Evolutionary conservation across 140 eudicot species (phyloP), one percentile per base, ranked within the genome.

Genomic region (Flaveria floridana): DNA sequence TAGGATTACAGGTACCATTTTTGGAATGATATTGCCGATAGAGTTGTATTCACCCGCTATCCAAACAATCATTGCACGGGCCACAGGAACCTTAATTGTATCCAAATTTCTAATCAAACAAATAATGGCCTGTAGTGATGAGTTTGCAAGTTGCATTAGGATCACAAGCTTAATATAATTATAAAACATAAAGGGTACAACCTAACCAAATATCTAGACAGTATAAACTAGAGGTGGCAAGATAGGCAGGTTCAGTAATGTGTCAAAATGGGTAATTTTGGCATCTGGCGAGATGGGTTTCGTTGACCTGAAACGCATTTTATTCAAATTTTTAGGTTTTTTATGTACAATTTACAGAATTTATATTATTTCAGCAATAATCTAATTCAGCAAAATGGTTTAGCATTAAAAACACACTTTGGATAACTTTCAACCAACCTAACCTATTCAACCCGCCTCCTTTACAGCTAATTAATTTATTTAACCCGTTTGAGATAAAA

Each of bases 21-120:
- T 86, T 61, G 97, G 87, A 55, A 88, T 87, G 55, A 82, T 81
- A 23, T 51, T 41, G 41, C 99, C 99, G 16, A 85, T 44, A 46
- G 83, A 82, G 80, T 82, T 80, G 87, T 90, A 94, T 81, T 94
- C 97, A 41, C 99, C 97, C 74, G 84, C 78, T 87, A 94, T 80
- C 96, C 96, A 84, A 25, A 94, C 82, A 63, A 94, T 66, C 80
- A 85, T 72, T 68, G 97, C 89, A 57, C 99, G 97, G 61, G 99
- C 99, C 50, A 89, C 75, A 48, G 97, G 87, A 73, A 89, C 91
- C 78, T 73, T 78, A 73, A 90, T 82, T 34, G 88, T 71, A 78
- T 94, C 97, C 90, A 94, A 82, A 76, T 83, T 84, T 70, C 90
- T 90, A 21, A 78, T 79, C 90, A 94, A 72, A 76, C 77, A 87